Percentiles rank a stretch among this genome's conserved stretches.
phyloP scores from a whole-genome alignment of 1,284 basidiomycete species.

The Ceratobasidium sp. region DNA sequence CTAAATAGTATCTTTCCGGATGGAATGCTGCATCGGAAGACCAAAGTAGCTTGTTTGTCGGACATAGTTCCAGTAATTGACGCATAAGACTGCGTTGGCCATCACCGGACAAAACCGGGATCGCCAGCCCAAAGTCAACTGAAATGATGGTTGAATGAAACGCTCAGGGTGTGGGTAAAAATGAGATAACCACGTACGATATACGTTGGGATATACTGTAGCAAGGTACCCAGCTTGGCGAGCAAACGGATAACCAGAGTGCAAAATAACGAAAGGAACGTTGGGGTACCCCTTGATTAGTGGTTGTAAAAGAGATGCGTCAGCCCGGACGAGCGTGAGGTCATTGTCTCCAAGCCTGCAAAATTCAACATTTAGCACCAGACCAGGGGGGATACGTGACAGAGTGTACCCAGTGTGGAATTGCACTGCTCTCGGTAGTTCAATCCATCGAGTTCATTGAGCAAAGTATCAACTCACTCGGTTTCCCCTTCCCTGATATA shows the following conservation, averaged over 20 bases:
- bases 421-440: conserved; percentile 63
- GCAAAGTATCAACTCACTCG: conserved; percentile 58
- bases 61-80: conserved; percentile 73
- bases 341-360: conserved; percentile 72
- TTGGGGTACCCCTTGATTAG: conserved; percentile 70
- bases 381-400: not conserved
- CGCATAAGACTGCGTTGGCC: conserved; percentile 69
- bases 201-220: conserved; percentile 75
- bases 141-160: not conserved
- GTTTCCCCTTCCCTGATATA: conserved; percentile 57
- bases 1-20: conserved; percentile 79
- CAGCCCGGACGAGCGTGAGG: conserved; percentile 66
- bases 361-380: not conserved
- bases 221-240: conserved; percentile 79
- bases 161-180: not conserved
- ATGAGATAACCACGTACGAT: conserved; percentile 51
- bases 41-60: conserved; percentile 81
- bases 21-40: conserved; percentile 70
- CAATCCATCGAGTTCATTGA: not conserved
- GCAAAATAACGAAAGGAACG: conserved; percentile 72
- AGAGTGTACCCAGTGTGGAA: conserved; percentile 72
- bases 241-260: conserved; percentile 77
- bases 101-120: conserved; percentile 69
- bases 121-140: conserved; percentile 82
- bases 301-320: conserved; percentile 73